Percentiles rank a stretch among this genome's conserved stretches.
These are phyloP conservation scores for Anthostomella pinea DNA, from an alignment of 2,329 filamentous ascomycete genomes.

Conservation along the genomic window DNA sequence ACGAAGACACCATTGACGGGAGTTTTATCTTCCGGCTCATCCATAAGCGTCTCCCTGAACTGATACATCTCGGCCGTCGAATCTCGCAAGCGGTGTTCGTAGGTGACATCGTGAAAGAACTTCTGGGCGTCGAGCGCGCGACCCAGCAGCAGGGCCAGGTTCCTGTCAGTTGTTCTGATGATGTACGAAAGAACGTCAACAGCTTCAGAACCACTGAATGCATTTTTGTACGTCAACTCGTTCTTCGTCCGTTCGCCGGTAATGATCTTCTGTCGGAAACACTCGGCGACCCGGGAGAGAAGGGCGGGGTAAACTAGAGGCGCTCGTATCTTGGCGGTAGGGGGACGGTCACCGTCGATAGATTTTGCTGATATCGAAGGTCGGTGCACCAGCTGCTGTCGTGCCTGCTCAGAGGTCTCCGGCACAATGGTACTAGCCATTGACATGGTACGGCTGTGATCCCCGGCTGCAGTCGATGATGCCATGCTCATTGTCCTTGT, in stretches of 20 bases:
- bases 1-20: constrained; percentile 94
- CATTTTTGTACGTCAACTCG: constrained; percentile 93
- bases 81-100: constrained; percentile 92
- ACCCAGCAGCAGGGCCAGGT: constrained; percentile 85
- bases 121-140: constrained; percentile 95
- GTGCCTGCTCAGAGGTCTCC: constrained; percentile 54
- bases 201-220: constrained; percentile 92
- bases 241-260: constrained; percentile 92
- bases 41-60: constrained; percentile 88
- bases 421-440: constrained; percentile 82
- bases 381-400: constrained; percentile 51
- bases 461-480: constrained; percentile 47
- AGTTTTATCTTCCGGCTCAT: constrained; percentile 69
- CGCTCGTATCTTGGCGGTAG: constrained; percentile 62
- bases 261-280: constrained; percentile 84
- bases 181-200: constrained; percentile 96
- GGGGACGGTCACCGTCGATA: constrained; percentile 53
- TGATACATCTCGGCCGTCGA: constrained; percentile 95
- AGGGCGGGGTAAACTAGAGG: constrained; percentile 93
- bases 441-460: constrained; percentile 72
- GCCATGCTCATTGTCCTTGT: constrained; percentile 61
- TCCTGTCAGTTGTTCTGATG: constrained; percentile 94
- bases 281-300: constrained; percentile 87
- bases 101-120: constrained; percentile 98
- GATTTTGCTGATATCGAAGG: constrained; percentile 56